Evolutionary conservation across 257 asterid species (phyloP).

Genomic region (Capsicum rhomboideum): DNA sequence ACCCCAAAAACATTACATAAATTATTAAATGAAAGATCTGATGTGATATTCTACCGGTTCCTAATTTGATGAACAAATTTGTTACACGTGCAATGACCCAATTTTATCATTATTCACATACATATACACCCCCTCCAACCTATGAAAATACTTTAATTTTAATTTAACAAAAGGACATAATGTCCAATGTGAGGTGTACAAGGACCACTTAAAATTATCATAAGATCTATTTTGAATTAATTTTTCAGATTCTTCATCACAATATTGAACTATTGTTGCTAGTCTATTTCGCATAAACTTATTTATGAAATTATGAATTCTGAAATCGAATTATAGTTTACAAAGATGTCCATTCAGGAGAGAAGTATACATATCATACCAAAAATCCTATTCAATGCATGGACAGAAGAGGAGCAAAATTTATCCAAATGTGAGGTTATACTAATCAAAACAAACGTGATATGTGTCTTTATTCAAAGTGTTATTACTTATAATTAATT

Average conservation of each 20-base stretch:
- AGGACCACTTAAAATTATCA: background rate
- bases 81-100: conserved; percentile 20
- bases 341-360: no score
- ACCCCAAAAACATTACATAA: background rate
- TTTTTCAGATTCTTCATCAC: background rate
- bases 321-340: no score
- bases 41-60: background rate
- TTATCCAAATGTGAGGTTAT: no score
- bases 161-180: background rate
- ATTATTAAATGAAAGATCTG: background rate
- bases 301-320: no score
- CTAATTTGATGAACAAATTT: background rate
- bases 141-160: background rate
- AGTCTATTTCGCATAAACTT: no score
- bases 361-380: no score
- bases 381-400: no score
- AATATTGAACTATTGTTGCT: no score
- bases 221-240: background rate
- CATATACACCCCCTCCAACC: background rate
- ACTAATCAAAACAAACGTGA: no score
- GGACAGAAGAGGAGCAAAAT: no score
- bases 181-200: background rate
- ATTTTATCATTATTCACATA: background rate
- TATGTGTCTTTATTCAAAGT: no score
- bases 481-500: no score